These are phyloP conservation scores for Geranium incanum DNA, from an alignment of 441 rosid species.

Conservation along the genomic window DNA sequence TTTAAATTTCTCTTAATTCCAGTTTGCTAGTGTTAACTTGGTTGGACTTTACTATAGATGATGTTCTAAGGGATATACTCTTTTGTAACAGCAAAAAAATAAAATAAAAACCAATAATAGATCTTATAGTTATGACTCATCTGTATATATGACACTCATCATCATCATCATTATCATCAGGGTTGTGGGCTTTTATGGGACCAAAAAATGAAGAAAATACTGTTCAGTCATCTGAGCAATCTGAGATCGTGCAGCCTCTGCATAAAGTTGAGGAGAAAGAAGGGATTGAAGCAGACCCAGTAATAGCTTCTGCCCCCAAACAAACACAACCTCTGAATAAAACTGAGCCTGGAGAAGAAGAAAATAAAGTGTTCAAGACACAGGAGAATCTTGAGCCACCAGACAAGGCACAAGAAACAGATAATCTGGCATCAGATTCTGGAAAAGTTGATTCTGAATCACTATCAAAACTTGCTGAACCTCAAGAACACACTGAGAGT, in stretches of 20 bases:
- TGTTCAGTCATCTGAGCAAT: conserved; percentile 28
- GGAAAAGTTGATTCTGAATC: conserved; percentile 41
- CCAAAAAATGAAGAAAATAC: conserved; percentile 43
- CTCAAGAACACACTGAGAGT: conserved; percentile 32
- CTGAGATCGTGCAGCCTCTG: conserved; percentile 30
- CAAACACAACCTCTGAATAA: conserved; percentile 13
- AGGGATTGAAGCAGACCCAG: conserved; percentile 29
- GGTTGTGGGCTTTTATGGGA: conserved; percentile 56
- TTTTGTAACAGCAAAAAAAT: background rate
- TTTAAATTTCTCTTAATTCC: background rate
- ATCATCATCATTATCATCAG: conserved; percentile 59
- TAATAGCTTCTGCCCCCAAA: conserved; percentile 19
- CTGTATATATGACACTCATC: conserved; percentile 33
- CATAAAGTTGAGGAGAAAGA: conserved; percentile 34
- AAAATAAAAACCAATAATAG: background rate
- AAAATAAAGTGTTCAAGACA: conserved; percentile 27
- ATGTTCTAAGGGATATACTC: conserved; percentile 2
- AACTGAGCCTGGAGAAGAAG: conserved; percentile 29
- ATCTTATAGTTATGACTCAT: conserved; percentile 35
- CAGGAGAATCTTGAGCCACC: conserved; percentile 28
- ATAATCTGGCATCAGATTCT: conserved; percentile 29
- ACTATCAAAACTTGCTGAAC: conserved; percentile 27
- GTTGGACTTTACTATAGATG: background rate
- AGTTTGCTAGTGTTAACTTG: background rate
- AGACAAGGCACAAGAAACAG: conserved; percentile 30